Evolutionary conservation across 306 rosid species (phyloP).

Genomic region (Castanea crenata): DNA sequence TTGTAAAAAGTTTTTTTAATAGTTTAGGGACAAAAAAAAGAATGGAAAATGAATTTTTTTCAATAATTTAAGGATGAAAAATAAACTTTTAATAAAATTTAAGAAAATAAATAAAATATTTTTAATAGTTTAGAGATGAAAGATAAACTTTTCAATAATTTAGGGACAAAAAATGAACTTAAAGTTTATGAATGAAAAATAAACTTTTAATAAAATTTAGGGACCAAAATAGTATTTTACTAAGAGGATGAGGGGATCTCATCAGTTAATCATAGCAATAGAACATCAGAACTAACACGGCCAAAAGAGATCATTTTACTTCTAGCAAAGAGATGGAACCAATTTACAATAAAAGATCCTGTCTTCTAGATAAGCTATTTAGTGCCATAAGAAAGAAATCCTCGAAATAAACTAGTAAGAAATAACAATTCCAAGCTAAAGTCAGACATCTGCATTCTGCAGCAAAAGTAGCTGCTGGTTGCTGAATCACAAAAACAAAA

Average conservation of each 20-base stretch:
- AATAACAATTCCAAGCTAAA: slow-evolving; percentile 2
- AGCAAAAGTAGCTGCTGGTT: background rate
- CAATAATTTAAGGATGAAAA: no score
- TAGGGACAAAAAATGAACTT: no score
- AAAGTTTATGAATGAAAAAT: no score
- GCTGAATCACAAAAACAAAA: background rate
- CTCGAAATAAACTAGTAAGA: background rate
- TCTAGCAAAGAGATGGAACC: background rate
- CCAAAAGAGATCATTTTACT: background rate
- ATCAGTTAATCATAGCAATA: background rate
- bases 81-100: no score
- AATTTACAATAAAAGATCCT: background rate
- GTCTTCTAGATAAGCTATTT: background rate
- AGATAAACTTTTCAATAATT: no score
- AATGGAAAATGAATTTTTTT: no score
- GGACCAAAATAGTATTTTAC: no score
- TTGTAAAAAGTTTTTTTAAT: no score
- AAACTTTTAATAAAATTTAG: no score
- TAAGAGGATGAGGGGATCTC: background rate
- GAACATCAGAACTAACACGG: background rate
- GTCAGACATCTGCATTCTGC: background rate
- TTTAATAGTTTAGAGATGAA: no score
- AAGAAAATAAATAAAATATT: no score
- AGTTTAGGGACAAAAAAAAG: no score
- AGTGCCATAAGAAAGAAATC: background rate